Evolutionary conservation across 441 rosid genomes (phyloP), one percentile per base, ranked within the genome.

Genomic region (Pelargonium citronellum): DNA sequence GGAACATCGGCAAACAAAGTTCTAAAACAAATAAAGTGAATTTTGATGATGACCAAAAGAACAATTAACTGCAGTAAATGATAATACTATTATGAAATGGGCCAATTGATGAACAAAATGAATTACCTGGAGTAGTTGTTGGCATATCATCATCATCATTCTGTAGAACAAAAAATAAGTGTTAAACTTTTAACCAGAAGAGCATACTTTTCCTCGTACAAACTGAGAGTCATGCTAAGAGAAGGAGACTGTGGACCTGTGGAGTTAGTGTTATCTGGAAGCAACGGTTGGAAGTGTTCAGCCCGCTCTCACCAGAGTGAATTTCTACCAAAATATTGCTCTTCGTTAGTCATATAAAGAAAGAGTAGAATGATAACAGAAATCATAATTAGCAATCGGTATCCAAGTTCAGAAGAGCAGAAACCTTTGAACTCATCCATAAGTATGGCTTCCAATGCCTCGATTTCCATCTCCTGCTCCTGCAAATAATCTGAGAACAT

Each of bases 381-480:
- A 16, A 63, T 43, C 64, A 68, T 2, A 44, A 19, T 12, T 49
- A 67, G 64, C 9, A 67, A 63, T 20, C 47, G 68, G 43, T 13
- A 66, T 6, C 66, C 67, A 60, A 69, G 61, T 27, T 20, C 76
- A 3, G 65, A 66, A 55, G 17, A 64, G 43, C 17, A 17, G 37
- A 27, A 66, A 91, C 96, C 99, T 88, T 90, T 87, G 70, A 95
- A 95, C 15, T 95, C 98, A 69, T 92, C 96, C 91, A 87, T 87
- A 47, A 95, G 98, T 79, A 95, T 95, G 62, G 99, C 95, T 79
- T 90, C 94, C 76, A 92, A 73, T 22, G 99, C 98, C 82, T 92
- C 97, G 37, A 95, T 89, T 81, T 95, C 98, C 97, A 90, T 92
- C 67, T 90, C 97, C 78, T 90, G 99, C 79, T 92, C 99, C 81